phyloP scores from a whole-genome alignment of 495 filamentous ascomycete species.

The Annulohypoxylon bovei region DNA sequence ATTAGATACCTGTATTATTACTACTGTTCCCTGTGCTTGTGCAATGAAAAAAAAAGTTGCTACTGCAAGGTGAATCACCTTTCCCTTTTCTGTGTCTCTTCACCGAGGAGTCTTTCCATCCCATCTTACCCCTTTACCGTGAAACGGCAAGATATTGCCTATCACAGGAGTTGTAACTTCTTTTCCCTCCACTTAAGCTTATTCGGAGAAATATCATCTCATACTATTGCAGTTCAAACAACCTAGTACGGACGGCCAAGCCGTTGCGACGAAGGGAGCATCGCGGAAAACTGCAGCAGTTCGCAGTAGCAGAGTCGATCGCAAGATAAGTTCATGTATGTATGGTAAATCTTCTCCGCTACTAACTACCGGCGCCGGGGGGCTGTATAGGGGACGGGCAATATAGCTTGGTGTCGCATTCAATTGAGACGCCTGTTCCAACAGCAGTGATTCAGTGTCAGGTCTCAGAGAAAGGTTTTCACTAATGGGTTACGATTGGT shows the following conservation, averaged over 20 bases:
- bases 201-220: constrained; percentile 40
- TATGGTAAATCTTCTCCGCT: constrained; percentile 15
- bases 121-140: constrained; percentile 31
- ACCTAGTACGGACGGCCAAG: constrained; percentile 7
- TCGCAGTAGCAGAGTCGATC: constrained; percentile 22
- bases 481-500: constrained; percentile 27
- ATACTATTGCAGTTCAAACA: constrained; percentile 27
- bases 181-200: constrained; percentile 28
- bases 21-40: constrained; percentile 18
- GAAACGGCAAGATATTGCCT: constrained; percentile 27
- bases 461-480: constrained; percentile 2
- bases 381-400: background rate
- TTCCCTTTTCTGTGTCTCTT: constrained; percentile 26
- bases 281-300: constrained; percentile 25
- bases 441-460: constrained; percentile 12
- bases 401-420: constrained; percentile 23
- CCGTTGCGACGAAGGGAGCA: constrained; percentile 5
- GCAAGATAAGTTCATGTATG: constrained; percentile 19
- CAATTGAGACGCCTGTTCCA: constrained; percentile 19
- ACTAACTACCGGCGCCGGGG: constrained; percentile 15
- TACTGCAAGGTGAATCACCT: constrained; percentile 42
- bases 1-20: constrained; percentile 15
- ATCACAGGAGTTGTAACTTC: constrained; percentile 27
- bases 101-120: constrained; percentile 19
- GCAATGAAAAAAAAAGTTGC: constrained; percentile 4